A percentile compares a stretch with the other conserved stretches of the same genome.
These are phyloP conservation scores for Cercospora sesami DNA, from an alignment of 2,329 filamentous ascomycete species.

Conservation along the genomic window DNA sequence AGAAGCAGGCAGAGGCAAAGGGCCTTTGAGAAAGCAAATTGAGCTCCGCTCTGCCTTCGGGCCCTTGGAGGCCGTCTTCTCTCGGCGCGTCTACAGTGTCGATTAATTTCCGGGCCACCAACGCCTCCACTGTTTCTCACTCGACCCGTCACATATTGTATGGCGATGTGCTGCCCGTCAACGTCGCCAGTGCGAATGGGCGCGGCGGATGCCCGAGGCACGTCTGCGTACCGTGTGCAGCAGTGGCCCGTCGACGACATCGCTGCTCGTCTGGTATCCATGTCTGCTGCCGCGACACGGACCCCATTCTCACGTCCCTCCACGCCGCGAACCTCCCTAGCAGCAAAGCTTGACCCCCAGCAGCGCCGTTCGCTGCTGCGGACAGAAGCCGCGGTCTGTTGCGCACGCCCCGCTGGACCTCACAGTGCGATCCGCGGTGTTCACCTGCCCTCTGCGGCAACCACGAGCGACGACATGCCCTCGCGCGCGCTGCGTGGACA, in stretches of 20 bases:
- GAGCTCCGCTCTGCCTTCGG: conserved; percentile 15
- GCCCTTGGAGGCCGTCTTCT: conserved; percentile 11
- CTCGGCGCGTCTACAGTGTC: conserved; percentile 16
- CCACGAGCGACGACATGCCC: not conserved
- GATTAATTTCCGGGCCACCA: conserved; percentile 12
- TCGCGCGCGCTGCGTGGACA: not conserved
- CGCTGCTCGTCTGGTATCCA: not conserved
- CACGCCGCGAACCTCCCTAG: not conserved
- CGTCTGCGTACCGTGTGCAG: not conserved
- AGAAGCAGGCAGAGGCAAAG: conserved; percentile 12
- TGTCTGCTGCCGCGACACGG: not conserved
- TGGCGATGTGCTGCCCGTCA: not conserved
- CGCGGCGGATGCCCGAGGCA: conserved; percentile 1
- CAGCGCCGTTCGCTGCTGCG: not conserved
- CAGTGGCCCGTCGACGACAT: not conserved
- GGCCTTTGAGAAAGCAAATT: conserved; percentile 15
- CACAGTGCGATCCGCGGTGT: not conserved
- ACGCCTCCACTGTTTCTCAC: conserved; percentile 8
- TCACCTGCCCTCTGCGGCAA: not conserved
- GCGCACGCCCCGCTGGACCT: not conserved
- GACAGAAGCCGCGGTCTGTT: not conserved
- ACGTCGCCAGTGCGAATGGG: not conserved
- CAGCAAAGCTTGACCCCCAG: conserved; percentile 6
- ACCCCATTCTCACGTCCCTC: not conserved
- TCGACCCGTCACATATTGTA: not conserved